Evolutionary conservation across 805 yeast species (phyloP).

Genomic region (Candida corydali): DNA sequence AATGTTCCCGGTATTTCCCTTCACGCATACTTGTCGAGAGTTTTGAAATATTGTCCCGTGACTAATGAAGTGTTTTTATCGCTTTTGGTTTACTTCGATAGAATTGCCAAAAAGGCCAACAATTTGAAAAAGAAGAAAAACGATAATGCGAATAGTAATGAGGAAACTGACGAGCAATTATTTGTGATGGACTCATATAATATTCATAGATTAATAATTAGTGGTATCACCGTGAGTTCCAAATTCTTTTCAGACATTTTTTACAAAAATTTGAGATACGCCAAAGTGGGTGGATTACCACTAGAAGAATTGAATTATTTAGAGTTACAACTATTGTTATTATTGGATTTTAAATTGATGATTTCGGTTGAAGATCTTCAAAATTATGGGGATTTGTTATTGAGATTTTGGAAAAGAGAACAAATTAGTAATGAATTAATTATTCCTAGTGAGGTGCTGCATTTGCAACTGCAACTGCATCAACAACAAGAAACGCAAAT

Average conservation of each 20-base stretch:
- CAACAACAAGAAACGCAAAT: neutral
- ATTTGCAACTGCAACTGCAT: conserved; percentile 8
- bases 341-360: conserved; percentile 82
- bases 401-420: conserved; percentile 81
- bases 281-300: conserved; percentile 93
- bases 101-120: conserved; percentile 84
- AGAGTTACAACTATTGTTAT: conserved; percentile 81
- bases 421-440: conserved; percentile 43
- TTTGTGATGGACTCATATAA: conserved; percentile 96
- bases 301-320: conserved; percentile 88
- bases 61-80: conserved; percentile 94
- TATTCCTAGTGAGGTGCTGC: no score
- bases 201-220: conserved; percentile 87
- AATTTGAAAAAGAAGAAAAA: conserved; percentile 26
- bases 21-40: conserved; percentile 84
- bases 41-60: conserved; percentile 96
- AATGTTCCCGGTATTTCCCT: conserved; percentile 94
- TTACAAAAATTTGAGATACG: conserved; percentile 90
- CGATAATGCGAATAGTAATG: conserved; percentile 13
- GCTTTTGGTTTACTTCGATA: conserved; percentile 86
- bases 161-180: conserved; percentile 44
- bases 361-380: conserved; percentile 89
- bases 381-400: conserved; percentile 79
- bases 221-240: conserved; percentile 93
- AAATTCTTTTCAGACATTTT: conserved; percentile 93